A percentile compares a stretch with the other conserved stretches of the same genome.
These are phyloP conservation scores for Lentinula sp. DNA, from an alignment of 768 basidiomycete genomes.

Conservation along the genomic window DNA sequence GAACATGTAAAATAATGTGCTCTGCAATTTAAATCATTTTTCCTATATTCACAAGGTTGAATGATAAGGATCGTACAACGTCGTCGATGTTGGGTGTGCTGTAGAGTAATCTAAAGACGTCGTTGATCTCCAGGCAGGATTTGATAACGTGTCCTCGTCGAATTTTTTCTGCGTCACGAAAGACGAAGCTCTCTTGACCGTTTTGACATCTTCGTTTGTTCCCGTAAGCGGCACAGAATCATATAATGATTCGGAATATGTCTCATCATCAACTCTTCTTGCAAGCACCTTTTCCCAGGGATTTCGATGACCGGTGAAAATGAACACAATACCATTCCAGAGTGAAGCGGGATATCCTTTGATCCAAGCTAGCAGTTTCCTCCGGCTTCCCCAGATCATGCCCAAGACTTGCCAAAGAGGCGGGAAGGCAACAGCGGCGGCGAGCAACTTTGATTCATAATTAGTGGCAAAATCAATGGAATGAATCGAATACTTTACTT, in stretches of 20 bases:
- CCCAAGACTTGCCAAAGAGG: constrained; percentile 2
- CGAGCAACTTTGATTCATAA: constrained; percentile 2
- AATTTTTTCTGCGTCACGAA: not conserved
- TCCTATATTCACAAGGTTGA: not conserved
- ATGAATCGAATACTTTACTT: not conserved
- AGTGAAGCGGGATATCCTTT: constrained; percentile 6
- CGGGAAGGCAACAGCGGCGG: not conserved
- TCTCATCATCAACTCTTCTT: not conserved
- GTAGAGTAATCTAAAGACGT: not conserved
- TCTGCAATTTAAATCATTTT: not conserved
- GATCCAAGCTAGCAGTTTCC: not conserved
- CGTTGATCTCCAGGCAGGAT: not conserved
- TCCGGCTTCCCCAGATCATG: constrained; percentile 1
- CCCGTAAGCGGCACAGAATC: not conserved
- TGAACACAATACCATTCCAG: constrained; percentile 7
- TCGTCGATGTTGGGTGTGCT: not conserved
- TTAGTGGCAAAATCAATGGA: not conserved
- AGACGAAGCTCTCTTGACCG: not conserved
- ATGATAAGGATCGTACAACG: not conserved
- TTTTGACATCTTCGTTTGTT: not conserved
- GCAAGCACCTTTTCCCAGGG: constrained; percentile 6
- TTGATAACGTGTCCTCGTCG: not conserved
- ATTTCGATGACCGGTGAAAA: constrained; percentile 8
- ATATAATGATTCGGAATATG: not conserved
- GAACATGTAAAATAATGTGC: not conserved